phyloP scores from a whole-genome alignment of 1,284 basidiomycete genomes.

The Sutorius eximius region DNA sequence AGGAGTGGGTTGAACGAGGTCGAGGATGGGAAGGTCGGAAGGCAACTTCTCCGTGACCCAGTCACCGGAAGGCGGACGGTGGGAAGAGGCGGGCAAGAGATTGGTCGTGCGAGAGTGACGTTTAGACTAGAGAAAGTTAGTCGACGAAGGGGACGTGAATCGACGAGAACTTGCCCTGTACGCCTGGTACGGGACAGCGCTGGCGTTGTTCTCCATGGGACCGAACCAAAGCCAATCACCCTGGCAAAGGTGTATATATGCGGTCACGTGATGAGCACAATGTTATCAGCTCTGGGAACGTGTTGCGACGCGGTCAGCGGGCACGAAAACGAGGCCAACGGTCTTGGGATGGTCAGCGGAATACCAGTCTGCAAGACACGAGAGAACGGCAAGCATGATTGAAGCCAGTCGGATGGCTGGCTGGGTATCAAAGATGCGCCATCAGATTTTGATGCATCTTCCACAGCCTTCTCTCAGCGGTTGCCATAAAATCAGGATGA shows the following conservation, averaged over 20 bases:
- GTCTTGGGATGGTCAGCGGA: no score
- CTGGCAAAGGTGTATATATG: background rate
- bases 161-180: constrained; percentile 52
- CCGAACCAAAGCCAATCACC: background rate
- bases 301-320: no score
- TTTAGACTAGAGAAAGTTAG: constrained; percentile 53
- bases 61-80: constrained; percentile 26
- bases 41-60: constrained; percentile 26
- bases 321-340: no score
- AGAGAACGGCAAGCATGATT: no score
- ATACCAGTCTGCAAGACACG: no score
- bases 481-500: no score
- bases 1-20: background rate
- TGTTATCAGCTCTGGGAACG: background rate
- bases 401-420: no score
- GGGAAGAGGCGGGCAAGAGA: constrained; percentile 38
- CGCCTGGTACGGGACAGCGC: constrained; percentile 65
- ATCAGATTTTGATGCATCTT: no score
- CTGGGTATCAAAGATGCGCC: no score
- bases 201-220: constrained; percentile 6
- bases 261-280: constrained; percentile 17
- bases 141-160: background rate
- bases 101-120: constrained; percentile 59
- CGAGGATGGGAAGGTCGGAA: constrained; percentile 5
- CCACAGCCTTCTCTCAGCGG: no score